A percentile compares a stretch with the other conserved stretches of the same genome.
Evolutionary conservation across 106 monocot species (phyloP).

Genomic region (Platanthera guangdongensis): DNA sequence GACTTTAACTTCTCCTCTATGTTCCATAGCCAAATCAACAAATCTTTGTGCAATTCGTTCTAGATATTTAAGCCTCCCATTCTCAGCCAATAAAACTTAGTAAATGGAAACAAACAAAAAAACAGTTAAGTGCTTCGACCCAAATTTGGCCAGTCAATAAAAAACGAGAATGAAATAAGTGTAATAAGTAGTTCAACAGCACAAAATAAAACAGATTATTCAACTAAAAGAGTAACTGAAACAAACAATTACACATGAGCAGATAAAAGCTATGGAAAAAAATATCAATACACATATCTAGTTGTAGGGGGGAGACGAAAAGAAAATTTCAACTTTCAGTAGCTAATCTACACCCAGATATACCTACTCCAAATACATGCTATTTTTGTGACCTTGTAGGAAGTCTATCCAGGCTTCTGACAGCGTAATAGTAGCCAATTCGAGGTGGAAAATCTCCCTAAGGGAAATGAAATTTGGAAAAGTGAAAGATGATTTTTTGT

Average conservation of each 20-base stretch:
- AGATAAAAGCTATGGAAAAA: neutral
- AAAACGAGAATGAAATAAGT: neutral
- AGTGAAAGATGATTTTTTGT: too few species aligned
- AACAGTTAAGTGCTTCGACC: neutral
- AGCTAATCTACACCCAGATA: neutral
- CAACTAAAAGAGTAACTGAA: neutral
- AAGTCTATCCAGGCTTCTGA: neutral
- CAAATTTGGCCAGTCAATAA: neutral
- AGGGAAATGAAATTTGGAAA: too few species aligned
- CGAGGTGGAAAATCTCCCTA: too few species aligned
- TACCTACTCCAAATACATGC: neutral
- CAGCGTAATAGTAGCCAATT: too few species aligned
- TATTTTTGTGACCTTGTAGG: neutral
- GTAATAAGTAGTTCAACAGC: neutral
- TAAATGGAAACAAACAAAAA: neutral
- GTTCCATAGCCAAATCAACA: slow-evolving; percentile 78
- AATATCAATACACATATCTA: neutral
- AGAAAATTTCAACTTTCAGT: neutral
- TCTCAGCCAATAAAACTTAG: slow-evolving; percentile 76
- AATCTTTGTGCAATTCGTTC: slow-evolving; percentile 69
- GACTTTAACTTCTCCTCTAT: slow-evolving; percentile 78
- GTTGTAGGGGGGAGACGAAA: neutral
- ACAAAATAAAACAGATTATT: neutral
- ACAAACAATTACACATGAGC: neutral
- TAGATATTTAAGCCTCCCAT: slow-evolving; percentile 69